Evolutionary conservation across 2,329 filamentous ascomycete species (phyloP).

Genomic region (Cercospora sojina): DNA sequence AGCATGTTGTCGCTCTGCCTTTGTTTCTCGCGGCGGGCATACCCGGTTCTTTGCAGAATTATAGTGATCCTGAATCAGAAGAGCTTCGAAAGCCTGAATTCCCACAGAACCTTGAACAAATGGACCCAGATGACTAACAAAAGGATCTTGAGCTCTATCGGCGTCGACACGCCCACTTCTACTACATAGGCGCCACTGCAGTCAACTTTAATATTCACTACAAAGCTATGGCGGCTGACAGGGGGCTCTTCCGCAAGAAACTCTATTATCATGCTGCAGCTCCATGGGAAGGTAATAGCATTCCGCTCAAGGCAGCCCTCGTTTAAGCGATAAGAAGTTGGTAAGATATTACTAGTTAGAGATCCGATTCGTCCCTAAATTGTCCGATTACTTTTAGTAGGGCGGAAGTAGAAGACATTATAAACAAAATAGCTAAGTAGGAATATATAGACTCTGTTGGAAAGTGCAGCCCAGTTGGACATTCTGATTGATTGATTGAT

Average conservation of each 20-base stretch:
- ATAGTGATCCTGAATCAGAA: conserved; percentile 35
- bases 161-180: conserved; percentile 30
- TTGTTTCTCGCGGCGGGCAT: conserved; percentile 21
- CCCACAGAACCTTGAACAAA: conserved; percentile 20
- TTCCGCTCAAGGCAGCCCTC: conserved; percentile 29
- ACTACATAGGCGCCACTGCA: conserved; percentile 27
- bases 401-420: conserved; percentile 23
- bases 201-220: conserved; percentile 23
- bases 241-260: conserved; percentile 22
- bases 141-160: conserved; percentile 26
- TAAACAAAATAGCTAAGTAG: conserved; percentile 28
- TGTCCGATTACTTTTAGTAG: conserved; percentile 26
- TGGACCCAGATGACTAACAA: conserved; percentile 22
- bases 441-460: conserved; percentile 33
- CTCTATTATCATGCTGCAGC: conserved; percentile 24
- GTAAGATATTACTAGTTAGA: conserved; percentile 7
- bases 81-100: conserved; percentile 21
- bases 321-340: conserved; percentile 19
- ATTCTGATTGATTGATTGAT: too few species aligned
- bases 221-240: conserved; percentile 23
- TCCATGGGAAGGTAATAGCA: conserved; percentile 34
- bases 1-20: conserved; percentile 19
- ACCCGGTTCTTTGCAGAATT: conserved; percentile 44
- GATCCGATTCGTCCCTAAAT: not conserved
- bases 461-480: too few species aligned